phyloP scores from a whole-genome alignment of 805 yeast genomes.

The Cyberlindnera mrakii region DNA sequence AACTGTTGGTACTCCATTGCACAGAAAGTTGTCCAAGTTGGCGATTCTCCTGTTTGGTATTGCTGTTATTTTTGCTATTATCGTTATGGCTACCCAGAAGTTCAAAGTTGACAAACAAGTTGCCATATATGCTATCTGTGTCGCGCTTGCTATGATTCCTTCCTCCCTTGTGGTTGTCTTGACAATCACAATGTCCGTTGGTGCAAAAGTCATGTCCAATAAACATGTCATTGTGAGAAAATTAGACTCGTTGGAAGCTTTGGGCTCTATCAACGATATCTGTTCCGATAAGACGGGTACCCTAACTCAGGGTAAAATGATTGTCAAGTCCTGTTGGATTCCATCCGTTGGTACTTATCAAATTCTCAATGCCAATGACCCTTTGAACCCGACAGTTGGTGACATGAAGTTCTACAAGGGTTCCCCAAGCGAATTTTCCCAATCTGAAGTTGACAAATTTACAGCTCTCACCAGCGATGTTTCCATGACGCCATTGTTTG shows the following conservation, averaged over 20 bases:
- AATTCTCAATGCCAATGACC: constrained; percentile 50
- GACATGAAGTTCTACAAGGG: constrained; percentile 20
- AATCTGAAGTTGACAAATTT: constrained; percentile 14
- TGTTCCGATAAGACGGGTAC: constrained; percentile 86
- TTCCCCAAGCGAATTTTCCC: constrained; percentile 18
- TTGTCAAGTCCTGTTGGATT: constrained; percentile 61
- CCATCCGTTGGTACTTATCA: constrained; percentile 55
- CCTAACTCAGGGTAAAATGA: constrained; percentile 74
- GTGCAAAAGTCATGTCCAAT: constrained; percentile 65
- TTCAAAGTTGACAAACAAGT: constrained; percentile 72
- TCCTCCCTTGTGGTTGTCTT: constrained; percentile 74
- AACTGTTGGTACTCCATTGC: constrained; percentile 77
- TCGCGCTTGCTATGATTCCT: constrained; percentile 73
- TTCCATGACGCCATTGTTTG: constrained; percentile 6
- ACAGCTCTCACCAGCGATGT: background rate
- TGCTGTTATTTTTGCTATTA: constrained; percentile 81
- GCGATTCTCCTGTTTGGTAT: constrained; percentile 66
- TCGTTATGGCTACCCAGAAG: constrained; percentile 80
- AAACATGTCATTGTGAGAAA: constrained; percentile 71
- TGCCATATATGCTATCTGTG: constrained; percentile 85
- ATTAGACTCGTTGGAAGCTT: constrained; percentile 70
- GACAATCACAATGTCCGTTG: constrained; percentile 82
- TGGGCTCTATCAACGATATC: constrained; percentile 73
- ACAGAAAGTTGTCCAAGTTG: constrained; percentile 65
- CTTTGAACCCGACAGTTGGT: constrained; percentile 62